A percentile compares a stretch with the other conserved stretches of the same genome.
Conservation (phyloP, 257 asterid species). For the Rauvolfia tetraphylla region DNA sequence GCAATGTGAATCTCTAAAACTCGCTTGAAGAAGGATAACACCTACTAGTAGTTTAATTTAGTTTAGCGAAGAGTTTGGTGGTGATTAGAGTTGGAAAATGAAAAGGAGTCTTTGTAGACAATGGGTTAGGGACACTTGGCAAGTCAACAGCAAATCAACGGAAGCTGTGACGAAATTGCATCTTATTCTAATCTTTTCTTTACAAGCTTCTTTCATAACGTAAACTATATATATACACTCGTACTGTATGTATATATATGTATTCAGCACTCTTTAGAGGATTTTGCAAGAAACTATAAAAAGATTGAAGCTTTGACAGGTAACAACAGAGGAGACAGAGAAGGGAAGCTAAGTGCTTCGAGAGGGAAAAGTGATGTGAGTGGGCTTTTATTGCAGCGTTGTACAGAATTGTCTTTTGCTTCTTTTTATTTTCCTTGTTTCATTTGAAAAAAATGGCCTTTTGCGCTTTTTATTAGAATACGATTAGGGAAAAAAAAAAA, state of each 20-base stretch:
- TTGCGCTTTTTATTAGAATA: neutral
- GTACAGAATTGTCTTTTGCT: constrained; percentile 5
- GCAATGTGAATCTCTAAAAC: constrained; percentile 10
- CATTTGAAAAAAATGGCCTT: neutral
- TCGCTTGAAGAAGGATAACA: constrained; percentile 1
- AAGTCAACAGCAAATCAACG: neutral
- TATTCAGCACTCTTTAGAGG: neutral
- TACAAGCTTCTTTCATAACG: no score
- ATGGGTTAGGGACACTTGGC: constrained; percentile 15
- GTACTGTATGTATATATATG: no score
- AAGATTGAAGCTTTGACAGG: constrained; percentile 14
- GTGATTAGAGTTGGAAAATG: constrained; percentile 19
- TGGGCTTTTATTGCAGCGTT: constrained; percentile 35
- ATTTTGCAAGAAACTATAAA: neutral
- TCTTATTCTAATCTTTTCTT: no score
- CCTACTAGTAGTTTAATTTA: neutral
- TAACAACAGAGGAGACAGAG: neutral
- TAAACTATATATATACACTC: no score
- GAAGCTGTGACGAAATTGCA: neutral
- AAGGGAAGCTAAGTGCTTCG: constrained; percentile 38
- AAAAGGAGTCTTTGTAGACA: constrained; percentile 22
- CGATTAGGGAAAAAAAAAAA: constrained; percentile 3
- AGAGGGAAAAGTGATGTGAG: constrained; percentile 21
- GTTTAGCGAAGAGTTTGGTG: constrained; percentile 20
- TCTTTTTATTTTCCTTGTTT: constrained; percentile 1